These are phyloP conservation scores for Mycena polygramma DNA, from an alignment of 768 basidiomycete genomes.

Conservation along the genomic window DNA sequence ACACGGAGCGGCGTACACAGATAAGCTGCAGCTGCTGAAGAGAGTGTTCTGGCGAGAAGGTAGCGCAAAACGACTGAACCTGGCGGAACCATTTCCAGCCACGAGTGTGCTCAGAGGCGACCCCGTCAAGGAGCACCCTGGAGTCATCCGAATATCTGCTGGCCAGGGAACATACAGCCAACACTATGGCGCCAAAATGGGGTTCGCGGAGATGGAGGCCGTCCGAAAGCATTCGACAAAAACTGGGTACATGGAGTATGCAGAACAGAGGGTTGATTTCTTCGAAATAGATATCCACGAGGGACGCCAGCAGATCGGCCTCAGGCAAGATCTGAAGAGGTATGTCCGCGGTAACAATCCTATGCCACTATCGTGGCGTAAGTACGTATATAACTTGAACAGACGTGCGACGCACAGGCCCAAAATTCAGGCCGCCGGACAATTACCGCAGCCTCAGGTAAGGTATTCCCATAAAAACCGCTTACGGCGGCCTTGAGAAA, in stretches of 20 bases:
- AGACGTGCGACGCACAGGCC: too few species aligned
- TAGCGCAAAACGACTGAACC: constrained; percentile 70
- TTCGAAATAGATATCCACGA: constrained; percentile 72
- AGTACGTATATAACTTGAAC: background rate
- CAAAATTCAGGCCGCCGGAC: too few species aligned
- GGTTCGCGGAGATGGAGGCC: constrained; percentile 62
- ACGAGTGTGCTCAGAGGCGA: background rate
- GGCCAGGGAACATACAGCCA: constrained; percentile 75
- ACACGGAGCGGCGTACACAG: constrained; percentile 37
- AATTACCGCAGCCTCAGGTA: too few species aligned
- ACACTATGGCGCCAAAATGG: constrained; percentile 68
- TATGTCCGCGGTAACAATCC: background rate
- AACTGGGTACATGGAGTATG: constrained; percentile 75
- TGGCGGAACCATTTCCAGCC: constrained; percentile 45
- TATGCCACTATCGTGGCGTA: constrained; percentile 3
- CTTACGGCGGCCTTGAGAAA: too few species aligned
- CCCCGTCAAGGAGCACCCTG: background rate
- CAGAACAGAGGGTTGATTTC: constrained; percentile 65
- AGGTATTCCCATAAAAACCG: too few species aligned
- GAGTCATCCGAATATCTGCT: constrained; percentile 57
- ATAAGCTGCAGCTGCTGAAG: constrained; percentile 81
- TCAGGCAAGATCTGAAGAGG: constrained; percentile 60
- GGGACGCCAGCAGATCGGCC: constrained; percentile 57
- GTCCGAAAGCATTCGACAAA: constrained; percentile 61
- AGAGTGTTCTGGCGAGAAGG: constrained; percentile 66